Evolutionary conservation across 768 basidiomycete species (phyloP).

Genomic region (Tricholoma sp.): DNA sequence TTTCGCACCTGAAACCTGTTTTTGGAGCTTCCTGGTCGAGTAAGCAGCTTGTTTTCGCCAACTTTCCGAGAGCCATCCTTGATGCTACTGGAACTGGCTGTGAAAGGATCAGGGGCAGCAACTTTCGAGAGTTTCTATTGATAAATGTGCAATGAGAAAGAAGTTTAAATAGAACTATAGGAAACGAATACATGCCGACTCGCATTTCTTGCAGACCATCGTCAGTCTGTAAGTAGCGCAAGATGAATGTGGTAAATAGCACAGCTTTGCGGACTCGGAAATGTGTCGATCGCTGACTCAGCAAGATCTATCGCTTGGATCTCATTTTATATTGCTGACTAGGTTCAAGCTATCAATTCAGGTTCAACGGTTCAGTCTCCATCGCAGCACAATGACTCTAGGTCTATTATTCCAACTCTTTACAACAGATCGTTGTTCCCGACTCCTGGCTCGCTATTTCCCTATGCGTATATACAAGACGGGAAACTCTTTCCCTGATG

Average conservation of each 20-base stretch:
- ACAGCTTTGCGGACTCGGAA: background rate
- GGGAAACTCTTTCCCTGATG: conserved; percentile 37
- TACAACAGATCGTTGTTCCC: conserved; percentile 20
- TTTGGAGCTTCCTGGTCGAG: conserved; percentile 65
- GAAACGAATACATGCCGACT: conserved; percentile 44
- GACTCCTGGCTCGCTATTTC: conserved; percentile 31
- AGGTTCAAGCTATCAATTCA: background rate
- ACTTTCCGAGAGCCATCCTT: conserved; percentile 78
- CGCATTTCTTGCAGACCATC: conserved; percentile 90
- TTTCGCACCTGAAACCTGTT: conserved; percentile 68
- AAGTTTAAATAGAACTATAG: conserved; percentile 3
- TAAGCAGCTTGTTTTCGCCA: conserved; percentile 80
- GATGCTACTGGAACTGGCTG: conserved; percentile 64
- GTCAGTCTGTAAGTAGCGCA: too few relatives aligned
- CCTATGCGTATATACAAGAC: conserved; percentile 27
- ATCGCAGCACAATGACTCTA: conserved; percentile 25
- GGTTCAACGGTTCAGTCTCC: conserved; percentile 9
- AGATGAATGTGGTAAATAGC: too few relatives aligned
- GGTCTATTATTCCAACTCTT: conserved; percentile 30
- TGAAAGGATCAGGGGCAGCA: conserved; percentile 86
- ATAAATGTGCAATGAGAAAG: conserved; percentile 15
- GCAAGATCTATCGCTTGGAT: conserved; percentile 20
- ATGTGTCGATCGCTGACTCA: conserved; percentile 30
- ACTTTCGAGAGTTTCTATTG: conserved; percentile 85
- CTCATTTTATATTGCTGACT: conserved; percentile 10